Conservation (phyloP, 352 stramenopile species). For the Pythium pyrilobum region DNA sequence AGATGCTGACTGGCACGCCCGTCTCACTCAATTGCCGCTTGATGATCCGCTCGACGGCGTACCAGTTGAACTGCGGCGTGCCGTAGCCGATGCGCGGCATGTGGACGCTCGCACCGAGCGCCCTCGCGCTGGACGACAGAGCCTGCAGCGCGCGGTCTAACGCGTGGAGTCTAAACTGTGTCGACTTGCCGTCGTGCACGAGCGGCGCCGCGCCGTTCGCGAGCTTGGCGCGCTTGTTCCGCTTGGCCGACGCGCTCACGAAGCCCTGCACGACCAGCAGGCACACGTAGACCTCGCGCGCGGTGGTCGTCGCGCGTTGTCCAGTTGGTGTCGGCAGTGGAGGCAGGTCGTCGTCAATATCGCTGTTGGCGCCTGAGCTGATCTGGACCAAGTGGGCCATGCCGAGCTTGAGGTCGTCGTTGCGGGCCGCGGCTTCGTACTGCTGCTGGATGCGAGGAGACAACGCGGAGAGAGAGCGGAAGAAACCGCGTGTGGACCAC, state of each 20-base stretch:
- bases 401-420: conserved; percentile 66
- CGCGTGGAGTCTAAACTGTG: conserved; percentile 59
- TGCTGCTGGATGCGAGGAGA: conserved; percentile 50
- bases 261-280: conserved; percentile 72
- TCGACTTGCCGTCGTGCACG: conserved; percentile 53
- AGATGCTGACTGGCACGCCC: conserved; percentile 52
- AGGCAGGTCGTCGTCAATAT: neutral
- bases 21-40: conserved; percentile 52
- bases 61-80: conserved; percentile 78
- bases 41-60: conserved; percentile 70
- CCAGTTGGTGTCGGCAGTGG: conserved; percentile 1
- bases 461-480: conserved; percentile 46
- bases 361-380: neutral
- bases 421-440: conserved; percentile 51
- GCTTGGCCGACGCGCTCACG: conserved; percentile 12
- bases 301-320: neutral
- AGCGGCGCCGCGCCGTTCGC: conserved; percentile 7
- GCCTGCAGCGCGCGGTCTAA: conserved; percentile 41
- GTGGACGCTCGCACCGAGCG: conserved; percentile 52
- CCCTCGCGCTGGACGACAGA: conserved; percentile 29
- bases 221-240: conserved; percentile 35
- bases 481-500: conserved; percentile 73
- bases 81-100: conserved; percentile 74
- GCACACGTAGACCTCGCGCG: conserved; percentile 44
- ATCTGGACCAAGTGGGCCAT: conserved; percentile 62